Evolutionary conservation across 176 grass and related monocot genomes (phyloP).

Genomic region (Oryza longistaminata): DNA sequence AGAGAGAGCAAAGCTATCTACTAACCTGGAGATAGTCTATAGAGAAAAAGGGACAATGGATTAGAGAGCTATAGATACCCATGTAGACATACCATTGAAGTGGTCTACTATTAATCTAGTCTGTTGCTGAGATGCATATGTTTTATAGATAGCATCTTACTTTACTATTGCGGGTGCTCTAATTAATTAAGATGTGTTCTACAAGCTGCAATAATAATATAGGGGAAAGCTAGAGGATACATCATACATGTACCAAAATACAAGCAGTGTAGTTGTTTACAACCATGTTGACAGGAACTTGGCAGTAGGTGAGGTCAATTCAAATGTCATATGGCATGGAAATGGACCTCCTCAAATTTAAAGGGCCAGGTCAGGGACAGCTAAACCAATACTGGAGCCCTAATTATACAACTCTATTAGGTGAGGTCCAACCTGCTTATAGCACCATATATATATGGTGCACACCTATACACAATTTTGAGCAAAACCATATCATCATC

Average conservation of each 20-base stretch:
- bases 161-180: too few species aligned
- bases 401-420: constrained; percentile 32
- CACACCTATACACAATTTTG: constrained; percentile 2
- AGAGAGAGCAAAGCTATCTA: too few species aligned
- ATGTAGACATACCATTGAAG: too few species aligned
- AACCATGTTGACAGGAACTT: constrained; percentile 43
- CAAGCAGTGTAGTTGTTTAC: constrained; percentile 31
- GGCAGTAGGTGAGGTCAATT: constrained; percentile 44
- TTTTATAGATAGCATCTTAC: too few species aligned
- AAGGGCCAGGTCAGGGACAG: constrained; percentile 38
- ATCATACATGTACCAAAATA: constrained; percentile 11
- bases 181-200: neutral
- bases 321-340: constrained; percentile 29
- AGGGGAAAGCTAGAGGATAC: constrained; percentile 13
- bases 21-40: too few species aligned
- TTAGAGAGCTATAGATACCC: too few species aligned
- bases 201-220: constrained; percentile 7
- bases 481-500: neutral
- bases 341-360: constrained; percentile 39
- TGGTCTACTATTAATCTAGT: too few species aligned
- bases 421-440: constrained; percentile 40
- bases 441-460: constrained; percentile 2
- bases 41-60: too few species aligned
- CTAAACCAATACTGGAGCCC: constrained; percentile 35
- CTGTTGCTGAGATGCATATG: too few species aligned